phyloP scores from a whole-genome alignment of 257 asterid species.

The Primulina huaijiensis region DNA sequence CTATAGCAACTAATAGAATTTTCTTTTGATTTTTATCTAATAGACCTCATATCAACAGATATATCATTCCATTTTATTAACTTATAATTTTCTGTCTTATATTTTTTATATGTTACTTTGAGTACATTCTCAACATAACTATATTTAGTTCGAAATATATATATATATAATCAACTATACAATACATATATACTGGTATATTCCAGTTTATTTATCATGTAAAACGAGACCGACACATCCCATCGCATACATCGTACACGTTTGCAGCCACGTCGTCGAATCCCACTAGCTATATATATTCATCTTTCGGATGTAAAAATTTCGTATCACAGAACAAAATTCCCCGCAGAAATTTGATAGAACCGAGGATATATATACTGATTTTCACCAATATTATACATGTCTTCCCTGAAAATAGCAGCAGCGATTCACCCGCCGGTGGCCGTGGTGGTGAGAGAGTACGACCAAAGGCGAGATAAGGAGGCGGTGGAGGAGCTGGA shows the following conservation, averaged over 20 bases:
- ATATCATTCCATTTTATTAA: no score
- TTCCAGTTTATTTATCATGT: no score
- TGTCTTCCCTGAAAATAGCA: conserved; percentile 47
- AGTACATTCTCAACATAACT: no score
- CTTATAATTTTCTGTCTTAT: no score
- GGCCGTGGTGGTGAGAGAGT: conserved; percentile 55
- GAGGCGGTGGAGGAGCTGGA: conserved; percentile 75
- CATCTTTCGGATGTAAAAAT: conserved; percentile 32
- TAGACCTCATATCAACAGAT: no score
- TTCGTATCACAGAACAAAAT: conserved; percentile 18
- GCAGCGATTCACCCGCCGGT: conserved; percentile 30
- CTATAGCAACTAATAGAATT: no score
- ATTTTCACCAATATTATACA: conserved; percentile 9
- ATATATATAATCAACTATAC: no score
- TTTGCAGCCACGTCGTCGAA: conserved; percentile 32
- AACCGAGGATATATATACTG: neutral
- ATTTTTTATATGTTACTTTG: no score
- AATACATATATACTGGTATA: no score
- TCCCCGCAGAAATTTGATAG: no score
- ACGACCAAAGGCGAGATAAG: conserved; percentile 53
- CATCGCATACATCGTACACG: neutral
- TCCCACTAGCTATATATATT: conserved; percentile 34
- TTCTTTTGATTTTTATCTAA: no score
- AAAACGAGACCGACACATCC: neutral
- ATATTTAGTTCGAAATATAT: no score